Percentiles rank a stretch among this genome's conserved stretches.
These are phyloP conservation scores for Trichoderma orchidacearum DNA, from an alignment of 495 filamentous ascomycete genomes.

Conservation along the genomic window DNA sequence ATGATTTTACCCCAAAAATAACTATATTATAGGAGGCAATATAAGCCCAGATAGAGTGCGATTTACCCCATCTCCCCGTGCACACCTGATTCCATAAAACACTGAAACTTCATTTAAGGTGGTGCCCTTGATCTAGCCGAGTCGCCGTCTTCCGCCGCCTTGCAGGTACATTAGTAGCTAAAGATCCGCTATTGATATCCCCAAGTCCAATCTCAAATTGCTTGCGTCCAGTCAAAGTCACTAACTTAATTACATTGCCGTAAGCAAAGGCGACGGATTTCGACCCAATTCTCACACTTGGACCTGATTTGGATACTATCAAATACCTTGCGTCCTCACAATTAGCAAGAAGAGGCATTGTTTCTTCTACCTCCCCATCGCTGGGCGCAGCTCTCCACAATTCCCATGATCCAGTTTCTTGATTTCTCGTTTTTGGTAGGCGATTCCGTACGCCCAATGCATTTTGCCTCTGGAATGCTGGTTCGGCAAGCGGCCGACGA, in stretches of 20 bases:
- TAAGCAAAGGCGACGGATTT: conserved; percentile 49
- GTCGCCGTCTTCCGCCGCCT: background rate
- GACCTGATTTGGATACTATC: conserved; percentile 45
- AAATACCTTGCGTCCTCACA: conserved; percentile 26
- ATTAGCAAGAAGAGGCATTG: conserved; percentile 16
- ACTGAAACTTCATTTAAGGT: background rate
- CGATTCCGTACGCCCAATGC: background rate
- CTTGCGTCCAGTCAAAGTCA: conserved; percentile 32
- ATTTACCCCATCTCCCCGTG: too few relatives aligned
- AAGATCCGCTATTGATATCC: background rate
- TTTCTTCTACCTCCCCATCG: conserved; percentile 22
- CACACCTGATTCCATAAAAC: background rate
- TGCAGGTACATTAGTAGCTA: background rate
- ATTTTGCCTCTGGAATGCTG: conserved; percentile 5
- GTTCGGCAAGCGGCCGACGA: background rate
- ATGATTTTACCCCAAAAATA: too few relatives aligned
- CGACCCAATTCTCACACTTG: conserved; percentile 41
- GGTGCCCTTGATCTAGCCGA: background rate
- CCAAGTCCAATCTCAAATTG: background rate
- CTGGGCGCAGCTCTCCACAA: conserved; percentile 46
- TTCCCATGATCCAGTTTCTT: conserved; percentile 34
- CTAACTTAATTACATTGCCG: conserved; percentile 53
- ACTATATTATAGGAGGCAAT: too few relatives aligned
- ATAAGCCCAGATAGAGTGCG: too few relatives aligned
- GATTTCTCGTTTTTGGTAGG: background rate